Percentiles rank a stretch among this genome's conserved stretches.
Conservation (phyloP, 2,329 filamentous ascomycete genomes). For the Epichloe hybrida region DNA sequence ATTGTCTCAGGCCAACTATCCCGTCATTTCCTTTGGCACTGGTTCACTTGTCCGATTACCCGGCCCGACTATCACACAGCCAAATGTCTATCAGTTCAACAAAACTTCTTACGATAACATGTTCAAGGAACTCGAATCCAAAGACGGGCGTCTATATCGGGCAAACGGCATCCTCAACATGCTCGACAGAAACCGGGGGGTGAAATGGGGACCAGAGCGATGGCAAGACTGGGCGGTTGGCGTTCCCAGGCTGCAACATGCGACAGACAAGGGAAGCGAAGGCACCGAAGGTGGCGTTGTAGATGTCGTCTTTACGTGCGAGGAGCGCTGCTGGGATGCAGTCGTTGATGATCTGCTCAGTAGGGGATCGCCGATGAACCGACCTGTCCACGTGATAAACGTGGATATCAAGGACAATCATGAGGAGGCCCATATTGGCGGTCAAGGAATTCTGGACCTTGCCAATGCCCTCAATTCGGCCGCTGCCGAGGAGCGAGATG, state of each 20-base stretch:
- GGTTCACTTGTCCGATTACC: constrained; percentile 88
- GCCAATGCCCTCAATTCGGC: constrained; percentile 73
- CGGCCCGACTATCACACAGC: constrained; percentile 79
- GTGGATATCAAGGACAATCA: constrained; percentile 98
- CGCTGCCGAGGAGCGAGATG: constrained; percentile 62
- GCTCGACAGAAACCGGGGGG: constrained; percentile 77
- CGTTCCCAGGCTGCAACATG: constrained; percentile 64
- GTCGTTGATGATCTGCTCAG: constrained; percentile 87
- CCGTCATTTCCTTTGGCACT: constrained; percentile 96
- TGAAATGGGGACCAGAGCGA: constrained; percentile 92
- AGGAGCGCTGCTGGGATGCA: constrained; percentile 96
- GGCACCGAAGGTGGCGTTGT: constrained; percentile 84
- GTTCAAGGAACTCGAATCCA: constrained; percentile 76
- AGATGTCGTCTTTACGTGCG: constrained; percentile 91
- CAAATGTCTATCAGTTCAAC: constrained; percentile 98
- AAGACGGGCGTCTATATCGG: constrained; percentile 77
- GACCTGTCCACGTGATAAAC: constrained; percentile 94
- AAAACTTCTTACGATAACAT: constrained; percentile 90
- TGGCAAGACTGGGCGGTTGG: constrained; percentile 97
- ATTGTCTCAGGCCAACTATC: constrained; percentile 72
- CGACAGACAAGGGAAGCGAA: constrained; percentile 59
- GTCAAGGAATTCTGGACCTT: constrained; percentile 81
- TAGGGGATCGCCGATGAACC: constrained; percentile 73
- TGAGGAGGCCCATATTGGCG: constrained; percentile 84
- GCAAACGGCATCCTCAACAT: constrained; percentile 92